phyloP scores from a whole-genome alignment of 2,329 filamentous ascomycete species.

The Trichoderma sp. region DNA sequence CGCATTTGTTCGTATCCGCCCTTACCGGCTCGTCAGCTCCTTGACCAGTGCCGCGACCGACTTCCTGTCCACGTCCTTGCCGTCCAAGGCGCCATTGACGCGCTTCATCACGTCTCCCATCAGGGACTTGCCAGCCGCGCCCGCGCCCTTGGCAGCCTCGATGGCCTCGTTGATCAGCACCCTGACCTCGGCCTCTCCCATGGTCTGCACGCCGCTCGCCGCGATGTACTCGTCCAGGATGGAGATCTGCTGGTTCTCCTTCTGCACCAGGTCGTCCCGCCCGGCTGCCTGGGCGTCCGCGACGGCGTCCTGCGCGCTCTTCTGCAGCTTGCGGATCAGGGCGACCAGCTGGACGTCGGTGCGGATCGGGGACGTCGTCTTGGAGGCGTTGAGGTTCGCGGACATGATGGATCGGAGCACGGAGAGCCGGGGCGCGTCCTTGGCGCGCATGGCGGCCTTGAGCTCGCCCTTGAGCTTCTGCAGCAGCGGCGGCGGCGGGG shows the following conservation, averaged over 20 bases:
- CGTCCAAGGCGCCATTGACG: constrained; percentile 58
- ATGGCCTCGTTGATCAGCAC: constrained; percentile 55
- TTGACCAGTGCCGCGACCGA: constrained; percentile 65
- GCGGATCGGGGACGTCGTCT: constrained; percentile 68
- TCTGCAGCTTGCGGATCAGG: constrained; percentile 66
- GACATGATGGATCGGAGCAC: constrained; percentile 71
- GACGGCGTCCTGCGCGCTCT: constrained; percentile 59
- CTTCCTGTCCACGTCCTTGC: constrained; percentile 65
- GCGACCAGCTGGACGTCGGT: constrained; percentile 70
- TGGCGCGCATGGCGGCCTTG: constrained; percentile 67
- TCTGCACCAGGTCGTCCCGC: constrained; percentile 68
- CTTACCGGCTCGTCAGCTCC: constrained; percentile 41
- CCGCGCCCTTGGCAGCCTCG: constrained; percentile 52
- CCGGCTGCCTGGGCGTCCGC: constrained; percentile 66
- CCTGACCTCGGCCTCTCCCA: constrained; percentile 62
- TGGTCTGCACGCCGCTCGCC: constrained; percentile 59
- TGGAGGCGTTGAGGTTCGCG: constrained; percentile 73
- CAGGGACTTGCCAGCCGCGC: constrained; percentile 48
- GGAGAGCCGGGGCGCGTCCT: constrained; percentile 64
- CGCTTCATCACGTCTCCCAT: constrained; percentile 67
- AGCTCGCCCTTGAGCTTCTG: constrained; percentile 61
- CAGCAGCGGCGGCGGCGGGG: constrained; percentile 52
- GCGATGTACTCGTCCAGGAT: constrained; percentile 68
- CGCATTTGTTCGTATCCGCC: not conserved
- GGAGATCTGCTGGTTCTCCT: constrained; percentile 66